Evolutionary conservation across 192 early-diverging fungal species (phyloP).

Genomic region (Entomortierella beljakovae): DNA sequence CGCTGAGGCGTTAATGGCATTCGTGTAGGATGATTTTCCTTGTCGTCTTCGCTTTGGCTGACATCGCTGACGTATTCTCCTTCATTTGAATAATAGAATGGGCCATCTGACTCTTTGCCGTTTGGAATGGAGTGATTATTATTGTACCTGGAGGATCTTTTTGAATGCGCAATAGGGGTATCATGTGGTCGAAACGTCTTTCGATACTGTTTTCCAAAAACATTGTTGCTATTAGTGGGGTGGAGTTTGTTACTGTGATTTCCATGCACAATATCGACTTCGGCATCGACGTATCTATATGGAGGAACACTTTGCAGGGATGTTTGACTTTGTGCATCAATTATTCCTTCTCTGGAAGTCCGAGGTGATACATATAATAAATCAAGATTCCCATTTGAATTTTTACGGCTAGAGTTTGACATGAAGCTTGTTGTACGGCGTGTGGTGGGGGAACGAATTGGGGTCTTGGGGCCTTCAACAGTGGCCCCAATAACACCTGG

Average conservation of each 20-base stretch:
- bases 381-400: neutral
- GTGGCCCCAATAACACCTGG: slow-evolving; percentile 46
- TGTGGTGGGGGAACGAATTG: slow-evolving; percentile 13
- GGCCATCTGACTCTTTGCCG: slow-evolving; percentile 12
- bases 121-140: neutral
- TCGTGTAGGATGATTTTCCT: neutral
- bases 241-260: neutral
- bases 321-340: neutral
- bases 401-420: neutral
- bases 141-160: neutral
- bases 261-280: slow-evolving; percentile 4
- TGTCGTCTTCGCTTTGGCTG: slow-evolving; percentile 7
- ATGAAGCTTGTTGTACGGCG: neutral
- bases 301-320: neutral
- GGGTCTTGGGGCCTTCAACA: slow-evolving; percentile 44
- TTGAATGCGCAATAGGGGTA: slow-evolving; percentile 33
- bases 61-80: slow-evolving; percentile 2
- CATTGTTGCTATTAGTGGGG: neutral
- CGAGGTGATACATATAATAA: neutral
- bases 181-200: slow-evolving; percentile 22
- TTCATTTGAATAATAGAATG: slow-evolving; percentile 7
- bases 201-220: slow-evolving; percentile 11
- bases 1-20: neutral
- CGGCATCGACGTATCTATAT: slow-evolving; percentile 20
- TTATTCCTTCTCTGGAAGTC: slow-evolving; percentile 1